Base-by-base conservation (phyloP, 768 basidiomycete species). In the Amanita molliuscula region DNA sequence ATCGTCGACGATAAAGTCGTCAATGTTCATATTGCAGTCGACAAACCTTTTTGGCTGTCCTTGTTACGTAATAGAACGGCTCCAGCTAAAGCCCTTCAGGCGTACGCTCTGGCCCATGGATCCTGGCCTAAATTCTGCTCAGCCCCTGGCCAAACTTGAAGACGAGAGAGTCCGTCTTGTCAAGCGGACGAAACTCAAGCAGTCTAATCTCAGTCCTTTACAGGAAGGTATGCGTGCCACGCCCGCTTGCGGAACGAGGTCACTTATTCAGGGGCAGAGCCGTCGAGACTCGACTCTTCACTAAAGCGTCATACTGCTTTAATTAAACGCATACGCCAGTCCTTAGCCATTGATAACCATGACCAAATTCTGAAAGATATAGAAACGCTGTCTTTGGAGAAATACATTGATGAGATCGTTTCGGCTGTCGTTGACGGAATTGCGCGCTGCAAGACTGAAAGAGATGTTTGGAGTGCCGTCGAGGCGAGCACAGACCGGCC, bases 331-430 rank as follows among this genome's bases (percentile, higher is more conserved):
- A 85, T 97, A 58, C 81, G 86, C 41, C 89, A 86, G 61, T 88
- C 90, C 15, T 74, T 98, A 59, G 87, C 84, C 13, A 62, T 74
- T 34, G 89, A 92, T 58, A 84, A 90, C 62, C 78, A 75, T 42
- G 90, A 93, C 58, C 84, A 89, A 59, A 82, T 95, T 53, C 68
- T 96, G 56, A 97, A 93, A 66, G 96, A 99, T 59, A 82, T 96
- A 55, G 85, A 93, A 54, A 76, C 85, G 0, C 75, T 99, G 48
- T 83, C 90, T 2, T 73, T 99, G 50, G 92, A 92, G 69, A 98
- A 96, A 67, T 98, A 99, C 62, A 75, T 94, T 43, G 94, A 96
- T 60, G 96, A 99, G 67, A 84, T 97, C 54, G 88, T 86, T 1
- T 80, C 81, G 9, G 94, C 93, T 6, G 74, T 84, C 1, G 69